Conservation (phyloP, 768 basidiomycete species). For the Phaeotremella skinneri region DNA sequence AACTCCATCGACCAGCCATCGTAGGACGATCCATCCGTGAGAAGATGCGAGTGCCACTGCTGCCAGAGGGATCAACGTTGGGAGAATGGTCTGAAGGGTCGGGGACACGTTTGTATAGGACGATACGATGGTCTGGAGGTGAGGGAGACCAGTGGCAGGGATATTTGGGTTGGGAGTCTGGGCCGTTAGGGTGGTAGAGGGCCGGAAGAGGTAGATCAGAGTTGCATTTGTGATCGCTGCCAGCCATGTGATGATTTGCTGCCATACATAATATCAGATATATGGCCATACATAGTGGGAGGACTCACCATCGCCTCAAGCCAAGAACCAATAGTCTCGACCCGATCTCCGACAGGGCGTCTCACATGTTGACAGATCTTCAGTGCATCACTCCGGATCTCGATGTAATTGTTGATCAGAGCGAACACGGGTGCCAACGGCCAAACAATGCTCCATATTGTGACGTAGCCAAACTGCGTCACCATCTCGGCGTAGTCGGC, state of each 20-base stretch:
- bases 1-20: constrained; percentile 63
- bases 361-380: constrained; percentile 84
- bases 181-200: constrained; percentile 18
- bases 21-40: constrained; percentile 75
- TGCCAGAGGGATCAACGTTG: constrained; percentile 61
- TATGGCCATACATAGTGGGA: neutral
- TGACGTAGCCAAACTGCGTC: constrained; percentile 82
- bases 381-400: constrained; percentile 89
- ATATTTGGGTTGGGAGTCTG: constrained; percentile 41
- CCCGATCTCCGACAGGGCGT: constrained; percentile 79
- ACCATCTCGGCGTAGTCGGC: constrained; percentile 95
- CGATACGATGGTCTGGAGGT: constrained; percentile 29
- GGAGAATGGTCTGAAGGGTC: constrained; percentile 26
- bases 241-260: constrained; percentile 79
- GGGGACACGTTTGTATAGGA: constrained; percentile 28
- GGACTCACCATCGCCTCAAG: constrained; percentile 69
- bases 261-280: constrained; percentile 4
- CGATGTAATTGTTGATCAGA: constrained; percentile 82
- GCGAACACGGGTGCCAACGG: constrained; percentile 85
- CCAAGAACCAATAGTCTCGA: constrained; percentile 93
- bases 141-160: constrained; percentile 31
- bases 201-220: constrained; percentile 81
- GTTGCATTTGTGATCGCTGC: constrained; percentile 83
- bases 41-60: constrained; percentile 77
- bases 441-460: constrained; percentile 91